Evolutionary conservation across 352 stramenopile species (phyloP).

Genomic region (Sclerospora graminicola): DNA sequence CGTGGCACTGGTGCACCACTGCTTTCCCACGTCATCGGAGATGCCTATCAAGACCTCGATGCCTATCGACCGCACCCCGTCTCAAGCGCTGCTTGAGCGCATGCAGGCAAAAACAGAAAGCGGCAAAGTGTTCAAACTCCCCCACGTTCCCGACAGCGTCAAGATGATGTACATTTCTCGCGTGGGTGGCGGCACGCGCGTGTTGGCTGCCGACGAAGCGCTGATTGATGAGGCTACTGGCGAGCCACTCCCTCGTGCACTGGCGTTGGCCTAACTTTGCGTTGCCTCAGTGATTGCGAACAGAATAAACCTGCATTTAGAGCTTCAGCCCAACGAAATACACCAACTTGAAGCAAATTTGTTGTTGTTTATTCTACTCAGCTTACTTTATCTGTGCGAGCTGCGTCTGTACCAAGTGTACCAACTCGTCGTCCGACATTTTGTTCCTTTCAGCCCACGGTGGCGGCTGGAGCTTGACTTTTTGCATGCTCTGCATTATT

Average conservation of each 20-base stretch:
- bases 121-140: conserved; percentile 11
- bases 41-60: conserved; percentile 31
- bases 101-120: conserved; percentile 8
- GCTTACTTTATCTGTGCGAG: conserved; percentile 7
- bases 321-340: conserved; percentile 1
- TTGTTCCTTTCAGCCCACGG: conserved; percentile 29
- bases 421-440: conserved; percentile 44
- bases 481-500: conserved; percentile 53
- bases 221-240: conserved; percentile 42
- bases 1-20: conserved; percentile 41
- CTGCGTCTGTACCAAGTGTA: conserved; percentile 37
- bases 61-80: conserved; percentile 7
- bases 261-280: too few species aligned
- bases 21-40: conserved; percentile 25
- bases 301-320: too few species aligned
- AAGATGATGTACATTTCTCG: conserved; percentile 67
- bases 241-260: conserved; percentile 13
- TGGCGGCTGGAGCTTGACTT: conserved; percentile 33
- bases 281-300: too few species aligned
- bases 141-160: conserved; percentile 19
- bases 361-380: conserved; percentile 1
- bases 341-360: too few species aligned
- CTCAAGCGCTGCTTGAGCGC: conserved; percentile 12
- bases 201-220: conserved; percentile 26
- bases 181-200: conserved; percentile 38